Evolutionary conservation across 2,329 filamentous ascomycete genomes (phyloP), one percentile per base, ranked within the genome.

Genomic region (Macrophomina tecta): DNA sequence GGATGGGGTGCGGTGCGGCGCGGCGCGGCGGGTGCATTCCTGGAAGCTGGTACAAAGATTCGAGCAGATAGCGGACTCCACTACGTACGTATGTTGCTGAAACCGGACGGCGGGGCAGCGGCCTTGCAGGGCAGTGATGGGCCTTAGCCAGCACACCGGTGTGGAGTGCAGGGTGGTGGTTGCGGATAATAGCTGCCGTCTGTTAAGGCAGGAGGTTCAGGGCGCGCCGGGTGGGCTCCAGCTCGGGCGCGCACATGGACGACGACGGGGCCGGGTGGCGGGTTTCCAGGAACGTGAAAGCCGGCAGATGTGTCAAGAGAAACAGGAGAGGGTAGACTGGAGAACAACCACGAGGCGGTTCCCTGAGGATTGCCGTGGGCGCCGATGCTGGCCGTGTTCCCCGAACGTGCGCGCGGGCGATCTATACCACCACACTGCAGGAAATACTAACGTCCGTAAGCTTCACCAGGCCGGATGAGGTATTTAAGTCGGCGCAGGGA

Each of bases 341-440:
- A 58, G 36, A 18, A 18, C 18, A 18, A 18, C 56, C 40, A 46
- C 56, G 40, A 60, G 28, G 56, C 38, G 36, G 38, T 45, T 58
- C 55, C 53, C 28, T 60, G 40, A 28, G 56, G 56, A 60, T 60
- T 60, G 58, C 42, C 58, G 45, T 36, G 58, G 45, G 42, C 45
- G 45, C 58, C 45, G 58, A 48, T 60, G 58, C 38, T 60, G 38
- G 55, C 38, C 55, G 55, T 28, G 55, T 62, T 62, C 58, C 58
- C 58, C 58, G 58, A 49, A 49, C 58, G 58, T 62, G 58, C 58
- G 58, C 58, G 58, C 42, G 58, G 58, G 58, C 58, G 58, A 62
- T 62, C 58, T 49, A 62, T 62, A 28, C 58, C 46, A 49, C 58
- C 58, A 62, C 49, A 45, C 42, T 46, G 56, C 58, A 49, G 58